Percentiles rank a stretch among this genome's conserved stretches.
Conservation (phyloP, 192 early-diverging fungal species). For the Backusella macrospora region DNA sequence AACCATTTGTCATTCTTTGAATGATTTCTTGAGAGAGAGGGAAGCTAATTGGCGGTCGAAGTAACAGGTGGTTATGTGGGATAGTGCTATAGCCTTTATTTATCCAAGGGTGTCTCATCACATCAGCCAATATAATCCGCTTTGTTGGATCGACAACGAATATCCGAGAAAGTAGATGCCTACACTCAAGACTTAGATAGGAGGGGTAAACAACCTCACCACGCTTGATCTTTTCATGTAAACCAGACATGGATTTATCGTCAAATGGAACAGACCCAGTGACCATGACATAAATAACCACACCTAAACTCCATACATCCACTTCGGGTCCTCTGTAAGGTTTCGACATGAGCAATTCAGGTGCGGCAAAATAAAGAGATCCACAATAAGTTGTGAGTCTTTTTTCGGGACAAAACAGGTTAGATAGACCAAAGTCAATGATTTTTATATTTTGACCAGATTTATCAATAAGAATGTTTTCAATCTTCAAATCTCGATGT, state of each 20-base stretch:
- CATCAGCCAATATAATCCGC: conserved; percentile 71
- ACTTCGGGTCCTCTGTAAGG: conserved; percentile 87
- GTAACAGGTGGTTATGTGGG: conserved; percentile 62
- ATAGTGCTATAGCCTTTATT: conserved; percentile 64
- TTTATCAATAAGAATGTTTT: conserved; percentile 79
- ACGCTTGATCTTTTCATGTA: conserved; percentile 83
- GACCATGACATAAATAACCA: conserved; percentile 84
- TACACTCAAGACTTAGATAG: conserved; percentile 61
- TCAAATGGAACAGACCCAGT: conserved; percentile 87
- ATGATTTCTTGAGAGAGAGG: conserved; percentile 64
- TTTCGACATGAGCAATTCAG: conserved; percentile 81
- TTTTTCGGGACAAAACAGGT: conserved; percentile 58
- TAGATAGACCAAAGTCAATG: conserved; percentile 90
- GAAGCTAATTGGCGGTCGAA: conserved; percentile 52
- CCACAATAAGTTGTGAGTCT: conserved; percentile 62
- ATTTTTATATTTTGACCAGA: conserved; percentile 70
- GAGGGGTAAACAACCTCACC: conserved; percentile 77
- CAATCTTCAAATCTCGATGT: conserved; percentile 82
- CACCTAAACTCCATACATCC: conserved; percentile 87
- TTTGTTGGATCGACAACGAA: conserved; percentile 72
- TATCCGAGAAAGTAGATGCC: conserved; percentile 68
- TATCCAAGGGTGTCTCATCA: conserved; percentile 76
- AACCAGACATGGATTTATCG: conserved; percentile 80
- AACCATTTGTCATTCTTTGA: conserved; percentile 65
- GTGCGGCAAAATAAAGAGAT: conserved; percentile 82